Conservation (phyloP, 768 basidiomycete species). For the Melanogaster broomeanus region DNA sequence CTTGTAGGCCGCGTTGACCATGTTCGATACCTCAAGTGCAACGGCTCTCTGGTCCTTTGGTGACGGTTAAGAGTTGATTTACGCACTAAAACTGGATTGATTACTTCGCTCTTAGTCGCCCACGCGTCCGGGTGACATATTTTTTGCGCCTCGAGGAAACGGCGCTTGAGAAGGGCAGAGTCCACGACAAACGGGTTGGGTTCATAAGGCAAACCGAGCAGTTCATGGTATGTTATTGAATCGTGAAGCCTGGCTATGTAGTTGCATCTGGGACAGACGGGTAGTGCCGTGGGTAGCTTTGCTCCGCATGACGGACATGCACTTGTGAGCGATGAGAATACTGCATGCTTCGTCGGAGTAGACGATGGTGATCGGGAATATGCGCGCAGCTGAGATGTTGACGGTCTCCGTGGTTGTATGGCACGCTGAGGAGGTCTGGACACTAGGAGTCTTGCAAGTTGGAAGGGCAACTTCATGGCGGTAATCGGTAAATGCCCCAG, state of each 20-base stretch:
- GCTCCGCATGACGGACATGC: slow-evolving; percentile 65
- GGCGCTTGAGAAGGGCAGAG: slow-evolving; percentile 53
- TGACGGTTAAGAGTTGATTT: slow-evolving; percentile 9
- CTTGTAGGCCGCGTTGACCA: slow-evolving; percentile 82
- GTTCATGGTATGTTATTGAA: slow-evolving; percentile 60
- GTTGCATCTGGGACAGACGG: slow-evolving; percentile 76
- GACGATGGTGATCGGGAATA: not conserved
- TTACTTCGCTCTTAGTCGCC: slow-evolving; percentile 64
- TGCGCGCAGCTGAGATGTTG: not conserved
- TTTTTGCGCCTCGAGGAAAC: slow-evolving; percentile 72
- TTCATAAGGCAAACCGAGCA: slow-evolving; percentile 62
- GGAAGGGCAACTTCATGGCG: slow-evolving; percentile 1
- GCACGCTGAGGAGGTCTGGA: not conserved
- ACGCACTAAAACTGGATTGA: slow-evolving; percentile 8
- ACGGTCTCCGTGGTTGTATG: not conserved
- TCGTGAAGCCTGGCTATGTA: slow-evolving; percentile 61
- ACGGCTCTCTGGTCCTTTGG: slow-evolving; percentile 22
- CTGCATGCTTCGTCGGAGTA: not conserved
- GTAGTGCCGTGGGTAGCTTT: slow-evolving; percentile 61
- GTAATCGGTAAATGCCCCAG: not conserved
- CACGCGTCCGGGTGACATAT: slow-evolving; percentile 88
- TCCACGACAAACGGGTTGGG: slow-evolving; percentile 77
- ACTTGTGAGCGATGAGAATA: slow-evolving; percentile 9
- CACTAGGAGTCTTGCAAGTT: not conserved
- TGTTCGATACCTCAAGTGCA: slow-evolving; percentile 54